Percentiles rank a stretch among this genome's conserved stretches.
Conservation (phyloP, 495 filamentous ascomycete genomes). For the Daldinia loculata region DNA sequence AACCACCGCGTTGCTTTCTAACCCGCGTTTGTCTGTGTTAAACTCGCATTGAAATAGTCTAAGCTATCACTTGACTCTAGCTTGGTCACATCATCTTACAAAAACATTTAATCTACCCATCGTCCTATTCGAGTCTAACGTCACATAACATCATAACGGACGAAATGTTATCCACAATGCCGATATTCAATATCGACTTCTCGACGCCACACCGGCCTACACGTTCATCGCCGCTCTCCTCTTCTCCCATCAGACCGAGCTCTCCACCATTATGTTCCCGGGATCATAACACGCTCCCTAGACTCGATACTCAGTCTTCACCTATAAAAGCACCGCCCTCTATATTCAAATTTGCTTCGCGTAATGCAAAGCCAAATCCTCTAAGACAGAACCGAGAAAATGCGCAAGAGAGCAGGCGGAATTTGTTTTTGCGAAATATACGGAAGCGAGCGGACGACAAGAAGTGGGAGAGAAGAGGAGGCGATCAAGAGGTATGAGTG, state of each 20-base stretch:
- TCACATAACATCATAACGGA: background rate
- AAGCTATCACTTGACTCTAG: background rate
- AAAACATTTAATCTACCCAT: background rate
- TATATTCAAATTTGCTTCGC: slow-evolving; percentile 46
- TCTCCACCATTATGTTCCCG: slow-evolving; percentile 44
- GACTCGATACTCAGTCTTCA: slow-evolving; percentile 48
- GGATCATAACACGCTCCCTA: slow-evolving; percentile 39
- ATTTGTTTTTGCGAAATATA: slow-evolving; percentile 81
- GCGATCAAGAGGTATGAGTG: slow-evolving; percentile 77
- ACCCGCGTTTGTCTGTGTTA: slow-evolving; percentile 32
- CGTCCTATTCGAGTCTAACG: background rate
- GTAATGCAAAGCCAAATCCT: slow-evolving; percentile 50
- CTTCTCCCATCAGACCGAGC: slow-evolving; percentile 45
- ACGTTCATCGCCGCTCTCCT: slow-evolving; percentile 47
- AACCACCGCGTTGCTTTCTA: slow-evolving; percentile 28
- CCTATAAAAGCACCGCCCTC: slow-evolving; percentile 41
- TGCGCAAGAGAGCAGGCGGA: slow-evolving; percentile 62
- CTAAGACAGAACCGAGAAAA: slow-evolving; percentile 53
- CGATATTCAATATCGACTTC: slow-evolving; percentile 43
- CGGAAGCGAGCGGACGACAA: slow-evolving; percentile 72
- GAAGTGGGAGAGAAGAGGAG: slow-evolving; percentile 69
- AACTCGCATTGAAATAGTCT: slow-evolving; percentile 11
- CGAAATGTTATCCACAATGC: slow-evolving; percentile 50
- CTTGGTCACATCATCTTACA: slow-evolving; percentile 1
- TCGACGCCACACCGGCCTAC: slow-evolving; percentile 46